phyloP scores from a whole-genome alignment of 176 grass and related monocot species.

The Triticum timopheevii region DNA sequence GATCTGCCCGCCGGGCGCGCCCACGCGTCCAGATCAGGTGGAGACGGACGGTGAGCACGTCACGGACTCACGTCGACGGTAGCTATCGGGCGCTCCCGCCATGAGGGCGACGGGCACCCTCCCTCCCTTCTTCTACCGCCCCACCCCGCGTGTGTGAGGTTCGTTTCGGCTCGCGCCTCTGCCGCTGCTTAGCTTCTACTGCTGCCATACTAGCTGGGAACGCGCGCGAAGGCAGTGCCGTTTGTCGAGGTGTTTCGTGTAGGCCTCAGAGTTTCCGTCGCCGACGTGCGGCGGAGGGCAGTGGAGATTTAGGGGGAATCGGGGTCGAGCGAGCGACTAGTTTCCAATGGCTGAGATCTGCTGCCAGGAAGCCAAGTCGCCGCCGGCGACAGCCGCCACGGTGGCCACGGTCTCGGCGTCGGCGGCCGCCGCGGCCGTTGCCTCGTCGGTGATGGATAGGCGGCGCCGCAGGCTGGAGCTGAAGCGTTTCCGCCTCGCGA shows the following conservation, averaged over 20 bases:
- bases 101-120: slow-evolving; percentile 58
- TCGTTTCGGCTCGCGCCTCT: slow-evolving; percentile 27
- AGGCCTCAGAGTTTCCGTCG: slow-evolving; percentile 5
- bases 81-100: slow-evolving; percentile 49
- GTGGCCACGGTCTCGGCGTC: slow-evolving; percentile 19
- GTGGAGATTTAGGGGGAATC: not conserved
- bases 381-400: slow-evolving; percentile 36
- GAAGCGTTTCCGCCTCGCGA: slow-evolving; percentile 39
- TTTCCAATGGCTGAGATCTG: slow-evolving; percentile 68
- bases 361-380: slow-evolving; percentile 55
- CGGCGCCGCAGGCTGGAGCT: slow-evolving; percentile 46
- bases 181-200: not conserved
- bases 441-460: slow-evolving; percentile 48
- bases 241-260: slow-evolving; percentile 1
- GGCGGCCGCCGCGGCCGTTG: slow-evolving; percentile 11
- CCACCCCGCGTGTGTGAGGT: slow-evolving; percentile 8
- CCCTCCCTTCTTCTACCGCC: slow-evolving; percentile 23
- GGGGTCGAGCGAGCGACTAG: too few relatives aligned
- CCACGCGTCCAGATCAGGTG: slow-evolving; percentile 29
- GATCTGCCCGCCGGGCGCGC: not conserved
- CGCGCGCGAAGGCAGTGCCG: not conserved
- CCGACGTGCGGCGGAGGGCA: not conserved
- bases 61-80: slow-evolving; percentile 5
- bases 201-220: not conserved
- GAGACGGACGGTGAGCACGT: slow-evolving; percentile 33